Conservation (phyloP, 2,329 filamentous ascomycete species). For the Trichocomaceae sp. region DNA sequence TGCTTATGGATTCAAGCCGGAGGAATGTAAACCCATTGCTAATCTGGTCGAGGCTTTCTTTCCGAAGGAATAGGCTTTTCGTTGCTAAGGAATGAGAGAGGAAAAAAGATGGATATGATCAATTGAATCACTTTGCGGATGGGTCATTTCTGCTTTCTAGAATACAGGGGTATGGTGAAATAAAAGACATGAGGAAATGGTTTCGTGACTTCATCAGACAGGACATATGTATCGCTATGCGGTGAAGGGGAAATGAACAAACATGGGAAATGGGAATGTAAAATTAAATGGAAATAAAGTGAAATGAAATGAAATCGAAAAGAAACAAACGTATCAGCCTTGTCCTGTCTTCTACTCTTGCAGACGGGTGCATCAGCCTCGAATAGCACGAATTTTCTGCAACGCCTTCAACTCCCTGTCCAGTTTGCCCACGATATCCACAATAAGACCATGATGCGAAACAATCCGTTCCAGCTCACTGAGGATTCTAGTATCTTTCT, state of each 20-base stretch:
- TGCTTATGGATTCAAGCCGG: neutral
- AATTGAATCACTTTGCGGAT: neutral
- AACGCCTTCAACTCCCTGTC: conserved; percentile 12
- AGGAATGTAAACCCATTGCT: neutral
- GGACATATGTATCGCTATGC: conserved; percentile 1
- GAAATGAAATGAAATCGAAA: neutral
- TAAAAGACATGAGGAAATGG: neutral
- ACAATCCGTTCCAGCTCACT: conserved; percentile 5
- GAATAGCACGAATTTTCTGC: conserved; percentile 11
- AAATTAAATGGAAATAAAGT: neutral
- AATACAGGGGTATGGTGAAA: neutral
- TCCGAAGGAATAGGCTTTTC: neutral
- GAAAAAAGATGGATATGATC: neutral
- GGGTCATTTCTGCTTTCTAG: neutral
- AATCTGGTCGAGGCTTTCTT: neutral
- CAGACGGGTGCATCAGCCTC: neutral
- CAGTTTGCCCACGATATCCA: conserved; percentile 8
- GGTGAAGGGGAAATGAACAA: neutral
- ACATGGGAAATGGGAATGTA: neutral
- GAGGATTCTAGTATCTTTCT: neutral
- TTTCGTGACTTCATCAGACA: neutral
- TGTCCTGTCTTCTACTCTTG: neutral
- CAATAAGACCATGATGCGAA: conserved; percentile 2
- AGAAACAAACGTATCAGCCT: neutral
- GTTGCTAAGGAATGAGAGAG: no score